Evolutionary conservation across 176 grass and related monocot species (phyloP).

Genomic region (Ampelocalamus luodianensis): DNA sequence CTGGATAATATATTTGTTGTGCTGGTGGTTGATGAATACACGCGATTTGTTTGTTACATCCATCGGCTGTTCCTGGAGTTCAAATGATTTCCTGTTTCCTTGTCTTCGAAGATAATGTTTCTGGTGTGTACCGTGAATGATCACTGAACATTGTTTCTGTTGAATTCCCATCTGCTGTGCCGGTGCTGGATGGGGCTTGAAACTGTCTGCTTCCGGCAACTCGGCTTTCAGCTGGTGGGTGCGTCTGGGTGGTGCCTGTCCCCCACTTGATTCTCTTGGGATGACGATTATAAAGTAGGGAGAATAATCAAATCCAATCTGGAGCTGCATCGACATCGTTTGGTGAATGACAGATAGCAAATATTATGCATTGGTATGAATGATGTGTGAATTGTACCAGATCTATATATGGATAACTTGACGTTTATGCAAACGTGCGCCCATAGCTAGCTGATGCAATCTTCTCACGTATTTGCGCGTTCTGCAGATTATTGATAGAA

Average conservation of each 20-base stretch:
- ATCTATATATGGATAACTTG: no score
- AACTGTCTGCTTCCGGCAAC: background rate
- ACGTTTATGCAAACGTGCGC: no score
- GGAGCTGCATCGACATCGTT: background rate
- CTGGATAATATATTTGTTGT: constrained; percentile 39
- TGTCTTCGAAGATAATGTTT: background rate
- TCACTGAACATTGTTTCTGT: background rate
- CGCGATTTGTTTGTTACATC: constrained; percentile 27
- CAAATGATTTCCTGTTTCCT: background rate
- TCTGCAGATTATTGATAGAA: no score
- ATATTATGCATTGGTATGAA: no score
- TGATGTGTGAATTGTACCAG: no score
- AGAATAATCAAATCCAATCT: background rate
- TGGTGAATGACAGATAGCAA: background rate
- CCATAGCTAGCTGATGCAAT: no score
- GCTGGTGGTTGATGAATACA: constrained; percentile 29
- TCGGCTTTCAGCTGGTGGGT: background rate
- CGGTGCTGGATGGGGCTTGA: background rate
- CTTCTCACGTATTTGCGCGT: no score
- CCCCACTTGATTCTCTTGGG: background rate
- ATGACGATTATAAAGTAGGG: background rate
- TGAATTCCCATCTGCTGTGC: background rate
- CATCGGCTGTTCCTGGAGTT: background rate
- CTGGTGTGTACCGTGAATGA: background rate
- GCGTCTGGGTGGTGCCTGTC: no score